Evolutionary conservation across 768 basidiomycete species (phyloP).

Genomic region (Amanita exitialis): DNA sequence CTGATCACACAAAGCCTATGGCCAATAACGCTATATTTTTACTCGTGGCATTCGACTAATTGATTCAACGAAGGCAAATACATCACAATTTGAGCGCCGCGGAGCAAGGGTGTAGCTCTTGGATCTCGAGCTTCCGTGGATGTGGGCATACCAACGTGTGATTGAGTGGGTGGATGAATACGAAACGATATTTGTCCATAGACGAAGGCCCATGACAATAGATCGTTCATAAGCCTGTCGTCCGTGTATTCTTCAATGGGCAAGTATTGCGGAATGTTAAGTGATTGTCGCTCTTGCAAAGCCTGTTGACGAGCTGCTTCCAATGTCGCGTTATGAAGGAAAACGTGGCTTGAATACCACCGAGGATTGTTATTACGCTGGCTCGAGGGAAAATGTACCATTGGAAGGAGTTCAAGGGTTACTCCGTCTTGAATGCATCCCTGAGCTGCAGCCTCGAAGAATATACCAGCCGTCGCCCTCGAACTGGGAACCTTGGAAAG

Average conservation of each 20-base stretch:
- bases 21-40: background rate
- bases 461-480: too few relatives aligned
- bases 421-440: too few relatives aligned
- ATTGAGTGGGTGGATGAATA: constrained; percentile 9
- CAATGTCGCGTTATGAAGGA: constrained; percentile 2
- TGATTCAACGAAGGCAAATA: too few relatives aligned
- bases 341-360: constrained; percentile 8
- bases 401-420: too few relatives aligned
- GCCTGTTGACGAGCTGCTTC: constrained; percentile 7
- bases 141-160: constrained; percentile 5
- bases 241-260: background rate
- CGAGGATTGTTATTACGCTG: too few relatives aligned
- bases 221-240: constrained; percentile 4
- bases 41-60: too few relatives aligned
- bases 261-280: background rate
- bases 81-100: too few relatives aligned
- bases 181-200: constrained; percentile 7
- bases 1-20: background rate
- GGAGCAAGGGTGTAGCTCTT: constrained; percentile 1
- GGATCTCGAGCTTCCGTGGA: constrained; percentile 1
- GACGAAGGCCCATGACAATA: constrained; percentile 1
- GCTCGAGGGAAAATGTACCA: too few relatives aligned
- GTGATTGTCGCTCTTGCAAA: background rate
- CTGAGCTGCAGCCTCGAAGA: too few relatives aligned
- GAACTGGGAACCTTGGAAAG: background rate